Evolutionary conservation across 208 protist species (phyloP), one percentile per base, ranked within the genome.

Genomic region (Leptomonas pyrrhocoris): DNA sequence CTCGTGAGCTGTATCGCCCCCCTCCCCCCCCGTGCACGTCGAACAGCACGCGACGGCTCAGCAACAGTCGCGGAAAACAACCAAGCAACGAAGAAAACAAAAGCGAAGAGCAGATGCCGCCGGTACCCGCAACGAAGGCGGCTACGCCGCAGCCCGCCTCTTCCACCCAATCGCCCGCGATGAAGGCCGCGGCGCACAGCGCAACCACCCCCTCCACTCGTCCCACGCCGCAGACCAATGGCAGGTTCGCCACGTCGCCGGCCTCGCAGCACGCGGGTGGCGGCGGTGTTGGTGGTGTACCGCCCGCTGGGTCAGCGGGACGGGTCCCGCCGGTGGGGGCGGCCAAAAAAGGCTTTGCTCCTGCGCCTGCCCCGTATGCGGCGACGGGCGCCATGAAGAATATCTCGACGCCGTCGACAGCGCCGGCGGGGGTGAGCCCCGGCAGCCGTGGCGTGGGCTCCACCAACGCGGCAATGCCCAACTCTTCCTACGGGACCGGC

Each of bases 121-220:
- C 61, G 0, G 31, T 34, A 31, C 15, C 61, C 3, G 36, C 49
- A 34, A 23, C 43, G 3, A 67, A 67, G 61, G 48, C 61, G 45
- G 46, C 61, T 1, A 57, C 61, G 2, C 61, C 61, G 30, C 61
- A 57, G 48, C 42, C 60, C 31, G 34, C 53, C n/a, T 16, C 21
- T 18, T 30, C 23, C 31, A 11, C 30, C 2, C 36, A 46, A 40
- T 25, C 23, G 4, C 19, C 36, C 25, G 36, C 67, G 67, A 16
- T 31, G 31, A 55, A 30, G 31, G n/a, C 11, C 0, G 43, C 46
- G 23, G 23, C 25, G 36, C 45, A 48, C 23, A 49, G 43, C 23
- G 43, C 51, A 25, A 27, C 61, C 43, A 40, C 36, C 4, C 61
- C 54, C 2, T 68, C 69, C 11, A 25, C 69, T 28, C 59, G 31